These are phyloP conservation scores for Amniculicola lignicola DNA, from an alignment of 495 filamentous ascomycete species.

Conservation along the genomic window DNA sequence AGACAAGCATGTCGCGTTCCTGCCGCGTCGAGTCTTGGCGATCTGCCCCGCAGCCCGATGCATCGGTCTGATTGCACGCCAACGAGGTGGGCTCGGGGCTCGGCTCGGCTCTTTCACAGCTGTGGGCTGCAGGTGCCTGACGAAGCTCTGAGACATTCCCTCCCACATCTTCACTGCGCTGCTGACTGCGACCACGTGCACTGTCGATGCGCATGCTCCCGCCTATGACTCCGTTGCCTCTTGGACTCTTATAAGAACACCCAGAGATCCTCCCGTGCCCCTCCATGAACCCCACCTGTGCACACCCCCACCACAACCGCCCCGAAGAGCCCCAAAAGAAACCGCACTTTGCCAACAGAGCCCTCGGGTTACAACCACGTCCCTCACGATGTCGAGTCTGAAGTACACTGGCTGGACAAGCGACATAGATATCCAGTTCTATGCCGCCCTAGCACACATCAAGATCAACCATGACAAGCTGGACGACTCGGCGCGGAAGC, in stretches of 20 bases:
- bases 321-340: too few species aligned
- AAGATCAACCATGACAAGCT: slow-evolving; percentile 98
- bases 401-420: slow-evolving; percentile 85
- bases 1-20: too few species aligned
- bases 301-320: too few species aligned
- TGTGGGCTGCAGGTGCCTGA: neutral
- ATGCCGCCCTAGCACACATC: slow-evolving; percentile 76
- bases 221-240: slow-evolving; percentile 10
- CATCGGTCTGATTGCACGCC: too few species aligned
- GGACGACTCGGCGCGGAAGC: slow-evolving; percentile 79
- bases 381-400: slow-evolving; percentile 38
- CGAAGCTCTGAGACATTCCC: slow-evolving; percentile 24
- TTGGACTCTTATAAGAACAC: neutral
- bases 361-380: neutral
- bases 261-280: too few species aligned
- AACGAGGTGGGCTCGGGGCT: neutral
- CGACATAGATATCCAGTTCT: slow-evolving; percentile 93
- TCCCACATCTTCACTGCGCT: neutral
- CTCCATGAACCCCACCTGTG: neutral
- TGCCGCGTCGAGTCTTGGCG: slow-evolving; percentile 2
- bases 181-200: slow-evolving; percentile 12
- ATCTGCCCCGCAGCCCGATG: slow-evolving; percentile 1
- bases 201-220: neutral
- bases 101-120: neutral
- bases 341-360: neutral